Evolutionary conservation across 2,329 filamentous ascomycete species (phyloP).

Genomic region (Pseudogymnoascus sp.): DNA sequence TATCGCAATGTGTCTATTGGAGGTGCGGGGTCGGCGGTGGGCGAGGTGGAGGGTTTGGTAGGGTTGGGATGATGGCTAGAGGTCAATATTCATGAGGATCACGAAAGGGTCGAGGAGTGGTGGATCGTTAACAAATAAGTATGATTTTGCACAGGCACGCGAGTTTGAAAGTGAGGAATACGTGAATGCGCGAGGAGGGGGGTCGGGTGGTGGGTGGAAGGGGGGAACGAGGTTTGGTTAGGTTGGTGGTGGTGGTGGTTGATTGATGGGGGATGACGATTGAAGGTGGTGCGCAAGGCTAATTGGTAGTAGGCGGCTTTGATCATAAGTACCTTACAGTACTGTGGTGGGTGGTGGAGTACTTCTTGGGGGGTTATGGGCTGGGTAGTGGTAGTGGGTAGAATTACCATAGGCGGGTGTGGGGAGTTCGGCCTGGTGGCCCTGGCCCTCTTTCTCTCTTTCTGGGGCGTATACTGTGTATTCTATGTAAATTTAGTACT

Average conservation of each 20-base stretch:
- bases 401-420: background rate
- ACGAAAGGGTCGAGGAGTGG: background rate
- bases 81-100: background rate
- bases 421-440: background rate
- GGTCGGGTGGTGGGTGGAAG: background rate
- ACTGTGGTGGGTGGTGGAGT: background rate
- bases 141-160: background rate
- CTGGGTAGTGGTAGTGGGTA: background rate
- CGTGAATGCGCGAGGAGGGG: background rate
- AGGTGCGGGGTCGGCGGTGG: slow-evolving; percentile 2
- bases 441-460: background rate
- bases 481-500: too few relatives aligned
- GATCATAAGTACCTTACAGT: background rate
- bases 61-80: background rate
- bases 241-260: background rate
- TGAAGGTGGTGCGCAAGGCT: background rate
- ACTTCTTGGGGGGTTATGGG: background rate
- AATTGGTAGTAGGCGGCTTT: background rate
- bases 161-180: background rate
- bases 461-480: background rate
- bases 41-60: background rate
- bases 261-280: slow-evolving; percentile 2
- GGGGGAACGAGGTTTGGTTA: background rate
- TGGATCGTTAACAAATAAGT: background rate
- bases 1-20: slow-evolving; percentile 1